Conservation (phyloP, 768 basidiomycete species). For the Gelatoporia subvermispora region DNA sequence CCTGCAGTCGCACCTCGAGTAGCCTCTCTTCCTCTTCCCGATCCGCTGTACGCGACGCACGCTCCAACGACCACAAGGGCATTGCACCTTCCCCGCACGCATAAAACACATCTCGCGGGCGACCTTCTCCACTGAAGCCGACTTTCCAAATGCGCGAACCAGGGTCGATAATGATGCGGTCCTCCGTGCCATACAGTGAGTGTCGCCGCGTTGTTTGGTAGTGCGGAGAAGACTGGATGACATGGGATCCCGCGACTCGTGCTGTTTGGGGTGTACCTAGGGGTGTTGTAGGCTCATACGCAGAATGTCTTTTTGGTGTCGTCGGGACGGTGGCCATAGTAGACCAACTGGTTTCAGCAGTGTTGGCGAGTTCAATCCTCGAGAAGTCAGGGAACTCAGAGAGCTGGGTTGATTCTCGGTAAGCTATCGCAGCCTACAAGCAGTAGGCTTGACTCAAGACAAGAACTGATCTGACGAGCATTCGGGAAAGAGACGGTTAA, state of each 20-base stretch:
- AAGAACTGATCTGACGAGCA: too few species aligned
- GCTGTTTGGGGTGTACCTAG: slow-evolving; percentile 54
- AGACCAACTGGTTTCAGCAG: too few species aligned
- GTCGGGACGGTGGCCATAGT: slow-evolving; percentile 30
- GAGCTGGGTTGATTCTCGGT: too few species aligned
- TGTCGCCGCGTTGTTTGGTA: slow-evolving; percentile 84
- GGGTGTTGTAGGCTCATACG: slow-evolving; percentile 12
- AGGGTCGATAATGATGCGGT: slow-evolving; percentile 91
- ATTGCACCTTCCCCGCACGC: slow-evolving; percentile 38
- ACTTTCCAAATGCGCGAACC: slow-evolving; percentile 95
- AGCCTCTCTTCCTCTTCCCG: slow-evolving; percentile 71
- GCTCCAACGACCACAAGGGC: slow-evolving; percentile 57
- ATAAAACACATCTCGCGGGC: slow-evolving; percentile 84
- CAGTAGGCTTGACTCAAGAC: too few species aligned
- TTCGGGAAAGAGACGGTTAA: too few species aligned
- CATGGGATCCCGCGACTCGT: slow-evolving; percentile 41
- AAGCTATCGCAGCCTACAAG: too few species aligned
- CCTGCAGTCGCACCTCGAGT: slow-evolving; percentile 65
- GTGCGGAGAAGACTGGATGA: slow-evolving; percentile 74
- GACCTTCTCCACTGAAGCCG: slow-evolving; percentile 94
- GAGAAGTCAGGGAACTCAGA: too few species aligned
- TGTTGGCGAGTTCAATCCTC: too few species aligned
- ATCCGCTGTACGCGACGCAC: slow-evolving; percentile 48
- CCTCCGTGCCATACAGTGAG: slow-evolving; percentile 95
- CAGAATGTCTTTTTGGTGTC: slow-evolving; percentile 24